A percentile compares a stretch with the other conserved stretches of the same genome.
These are phyloP conservation scores for Erythrophleum fordii DNA, from an alignment of 306 rosid species.

Conservation along the genomic window DNA sequence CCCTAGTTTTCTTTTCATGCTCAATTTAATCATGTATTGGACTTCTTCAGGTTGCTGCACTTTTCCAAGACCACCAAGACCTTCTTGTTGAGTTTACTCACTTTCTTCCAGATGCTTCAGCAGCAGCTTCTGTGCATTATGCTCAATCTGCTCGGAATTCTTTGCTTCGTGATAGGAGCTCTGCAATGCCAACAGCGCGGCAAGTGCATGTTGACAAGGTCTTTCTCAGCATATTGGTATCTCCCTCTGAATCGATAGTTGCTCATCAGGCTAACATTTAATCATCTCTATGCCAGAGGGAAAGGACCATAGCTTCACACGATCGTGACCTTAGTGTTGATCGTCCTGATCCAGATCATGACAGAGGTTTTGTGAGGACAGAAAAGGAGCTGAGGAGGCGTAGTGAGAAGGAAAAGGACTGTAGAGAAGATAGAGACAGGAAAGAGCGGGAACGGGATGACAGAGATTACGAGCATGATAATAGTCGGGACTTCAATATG, in stretches of 20 bases:
- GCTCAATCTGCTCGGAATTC: conserved; percentile 64
- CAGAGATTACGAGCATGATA: conserved; percentile 76
- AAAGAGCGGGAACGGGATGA: conserved; percentile 72
- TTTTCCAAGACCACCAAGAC: conserved; percentile 86
- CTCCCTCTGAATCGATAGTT: conserved; percentile 33
- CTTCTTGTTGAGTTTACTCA: conserved; percentile 88
- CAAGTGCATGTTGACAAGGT: conserved; percentile 88
- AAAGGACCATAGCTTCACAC: conserved; percentile 58
- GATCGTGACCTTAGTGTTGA: conserved; percentile 79
- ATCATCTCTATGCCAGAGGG: conserved; percentile 64
- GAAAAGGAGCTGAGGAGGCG: conserved; percentile 86
- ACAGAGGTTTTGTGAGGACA: conserved; percentile 60
- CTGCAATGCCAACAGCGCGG: conserved; percentile 69
- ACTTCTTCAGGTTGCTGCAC: conserved; percentile 74
- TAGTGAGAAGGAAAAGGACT: conserved; percentile 79
- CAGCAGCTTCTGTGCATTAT: conserved; percentile 60
- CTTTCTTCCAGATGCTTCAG: conserved; percentile 89
- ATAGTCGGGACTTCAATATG: conserved; percentile 46
- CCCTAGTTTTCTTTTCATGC: neutral
- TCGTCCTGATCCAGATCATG: conserved; percentile 82
- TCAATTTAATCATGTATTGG: conserved; percentile 37
- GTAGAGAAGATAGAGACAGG: conserved; percentile 72
- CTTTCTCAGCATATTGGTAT: conserved; percentile 14
- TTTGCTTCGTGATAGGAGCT: conserved; percentile 76
- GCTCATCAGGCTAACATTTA: conserved; percentile 37